These are phyloP conservation scores for Nannochloris sp. DNA, from an alignment of 139 green algal species.

Conservation along the genomic window DNA sequence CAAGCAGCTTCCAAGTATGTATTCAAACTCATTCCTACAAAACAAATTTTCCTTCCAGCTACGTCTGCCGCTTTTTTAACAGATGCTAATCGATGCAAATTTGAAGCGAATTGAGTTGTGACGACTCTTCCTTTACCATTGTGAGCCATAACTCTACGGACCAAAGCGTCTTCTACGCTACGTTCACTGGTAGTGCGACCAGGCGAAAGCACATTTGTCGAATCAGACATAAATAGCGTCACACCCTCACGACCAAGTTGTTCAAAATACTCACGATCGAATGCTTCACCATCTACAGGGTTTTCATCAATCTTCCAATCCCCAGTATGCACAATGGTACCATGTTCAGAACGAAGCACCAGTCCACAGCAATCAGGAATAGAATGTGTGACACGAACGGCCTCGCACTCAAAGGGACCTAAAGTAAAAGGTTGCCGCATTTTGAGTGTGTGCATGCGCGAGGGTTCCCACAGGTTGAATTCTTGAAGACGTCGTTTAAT, in stretches of 20 bases:
- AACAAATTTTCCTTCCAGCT: conserved; percentile 74
- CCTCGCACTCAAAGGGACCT: conserved; percentile 78
- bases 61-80: conserved; percentile 93
- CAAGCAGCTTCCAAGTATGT: conserved; percentile 92
- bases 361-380: conserved; percentile 97
- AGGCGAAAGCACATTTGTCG: conserved; percentile 91
- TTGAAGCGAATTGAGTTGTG: conserved; percentile 92
- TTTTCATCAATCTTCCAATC: conserved; percentile 99
- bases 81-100: conserved; percentile 76
- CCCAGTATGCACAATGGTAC: conserved; percentile 91
- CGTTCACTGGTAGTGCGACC: conserved; percentile 80
- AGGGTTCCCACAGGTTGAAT: conserved; percentile 82
- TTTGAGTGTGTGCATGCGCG: conserved; percentile 64
- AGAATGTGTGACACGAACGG: conserved; percentile 92
- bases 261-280: conserved; percentile 86
- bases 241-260: conserved; percentile 67
- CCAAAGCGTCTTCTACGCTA: conserved; percentile 63
- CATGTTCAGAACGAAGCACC: conserved; percentile 79
- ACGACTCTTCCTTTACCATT: conserved; percentile 83
- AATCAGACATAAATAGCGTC: conserved; percentile 93
- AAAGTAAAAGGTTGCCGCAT: conserved; percentile 59
- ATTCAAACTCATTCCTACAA: conserved; percentile 85
- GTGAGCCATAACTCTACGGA: conserved; percentile 60
- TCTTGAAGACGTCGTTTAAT: conserved; percentile 81
- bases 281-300: conserved; percentile 81